These are phyloP conservation scores for Haplosporangium gracile DNA, from an alignment of 192 early-diverging fungal genomes.

Conservation along the genomic window DNA sequence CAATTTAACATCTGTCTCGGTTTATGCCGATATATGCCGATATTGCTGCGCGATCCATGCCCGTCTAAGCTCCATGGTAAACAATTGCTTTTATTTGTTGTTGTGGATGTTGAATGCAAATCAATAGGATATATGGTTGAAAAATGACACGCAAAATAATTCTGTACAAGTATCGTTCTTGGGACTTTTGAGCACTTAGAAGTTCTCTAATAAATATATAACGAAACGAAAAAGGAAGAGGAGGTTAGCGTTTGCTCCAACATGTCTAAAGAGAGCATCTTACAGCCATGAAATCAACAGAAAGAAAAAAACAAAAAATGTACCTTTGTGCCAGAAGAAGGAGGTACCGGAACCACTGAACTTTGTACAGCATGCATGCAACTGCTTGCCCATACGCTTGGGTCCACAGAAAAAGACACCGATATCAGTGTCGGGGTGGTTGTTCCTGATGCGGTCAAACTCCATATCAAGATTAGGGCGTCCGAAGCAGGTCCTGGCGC, in stretches of 20 bases:
- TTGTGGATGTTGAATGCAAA: slow-evolving; percentile 7
- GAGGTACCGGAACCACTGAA: slow-evolving; percentile 48
- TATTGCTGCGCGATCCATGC: no score
- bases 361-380: slow-evolving; percentile 57
- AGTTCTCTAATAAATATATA: slow-evolving; percentile 32
- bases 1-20: no score
- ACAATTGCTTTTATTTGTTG: neutral
- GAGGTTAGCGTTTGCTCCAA: neutral
- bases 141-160: neutral
- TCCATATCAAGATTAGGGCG: slow-evolving; percentile 64
- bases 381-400: slow-evolving; percentile 65
- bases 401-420: slow-evolving; percentile 88
- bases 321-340: slow-evolving; percentile 57
- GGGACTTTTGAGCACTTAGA: slow-evolving; percentile 8
- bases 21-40: no score
- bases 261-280: neutral
- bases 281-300: neutral
- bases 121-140: neutral
- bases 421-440: slow-evolving; percentile 70
- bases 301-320: neutral
- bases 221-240: neutral
- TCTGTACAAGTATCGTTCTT: neutral
- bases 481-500: slow-evolving; percentile 60
- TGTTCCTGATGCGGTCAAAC: slow-evolving; percentile 58
- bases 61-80: neutral